A percentile compares a stretch with the other conserved stretches of the same genome.
Conservation (phyloP, 2,329 filamentous ascomycete genomes). For the Calonectria hongkongensis region DNA sequence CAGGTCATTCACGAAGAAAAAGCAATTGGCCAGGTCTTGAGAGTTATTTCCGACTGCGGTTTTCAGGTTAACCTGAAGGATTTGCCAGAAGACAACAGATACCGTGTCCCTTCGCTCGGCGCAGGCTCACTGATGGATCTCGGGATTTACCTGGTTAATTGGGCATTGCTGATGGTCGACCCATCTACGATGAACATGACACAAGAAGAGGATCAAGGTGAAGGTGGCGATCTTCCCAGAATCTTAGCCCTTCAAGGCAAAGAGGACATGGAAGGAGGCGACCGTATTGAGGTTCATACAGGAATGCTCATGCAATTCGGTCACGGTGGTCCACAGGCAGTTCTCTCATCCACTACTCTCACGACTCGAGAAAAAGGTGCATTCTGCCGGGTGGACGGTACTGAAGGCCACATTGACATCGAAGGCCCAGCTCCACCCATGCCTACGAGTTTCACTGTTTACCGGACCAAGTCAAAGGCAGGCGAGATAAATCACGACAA, state of each 20-base stretch:
- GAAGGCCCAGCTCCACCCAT: not conserved
- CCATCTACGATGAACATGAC: slow-evolving; percentile 4
- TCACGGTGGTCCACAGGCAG: not conserved
- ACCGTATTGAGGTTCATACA: slow-evolving; percentile 16
- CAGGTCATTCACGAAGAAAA: slow-evolving; percentile 20
- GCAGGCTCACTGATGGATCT: slow-evolving; percentile 57
- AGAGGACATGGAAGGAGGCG: not conserved
- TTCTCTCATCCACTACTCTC: slow-evolving; percentile 12
- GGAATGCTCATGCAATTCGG: slow-evolving; percentile 19
- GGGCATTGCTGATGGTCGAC: slow-evolving; percentile 15
- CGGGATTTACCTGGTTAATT: slow-evolving; percentile 57
- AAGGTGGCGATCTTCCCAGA: not conserved
- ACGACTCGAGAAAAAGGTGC: slow-evolving; percentile 5
- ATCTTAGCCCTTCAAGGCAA: slow-evolving; percentile 1
- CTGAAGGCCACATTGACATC: slow-evolving; percentile 3
- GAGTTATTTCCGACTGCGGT: slow-evolving; percentile 22
- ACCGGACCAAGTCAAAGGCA: not conserved
- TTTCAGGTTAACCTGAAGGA: not conserved
- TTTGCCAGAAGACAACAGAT: slow-evolving; percentile 30
- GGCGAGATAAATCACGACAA: not conserved
- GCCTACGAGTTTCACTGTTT: slow-evolving; percentile 14
- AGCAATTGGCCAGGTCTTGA: slow-evolving; percentile 7
- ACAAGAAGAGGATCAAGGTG: slow-evolving; percentile 4
- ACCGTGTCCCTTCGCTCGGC: slow-evolving; percentile 37
- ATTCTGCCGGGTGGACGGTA: slow-evolving; percentile 16